Evolutionary conservation across 2,329 filamentous ascomycete genomes (phyloP), one percentile per base, ranked within the genome.

Genomic region (Colletotrichum camelliae): DNA sequence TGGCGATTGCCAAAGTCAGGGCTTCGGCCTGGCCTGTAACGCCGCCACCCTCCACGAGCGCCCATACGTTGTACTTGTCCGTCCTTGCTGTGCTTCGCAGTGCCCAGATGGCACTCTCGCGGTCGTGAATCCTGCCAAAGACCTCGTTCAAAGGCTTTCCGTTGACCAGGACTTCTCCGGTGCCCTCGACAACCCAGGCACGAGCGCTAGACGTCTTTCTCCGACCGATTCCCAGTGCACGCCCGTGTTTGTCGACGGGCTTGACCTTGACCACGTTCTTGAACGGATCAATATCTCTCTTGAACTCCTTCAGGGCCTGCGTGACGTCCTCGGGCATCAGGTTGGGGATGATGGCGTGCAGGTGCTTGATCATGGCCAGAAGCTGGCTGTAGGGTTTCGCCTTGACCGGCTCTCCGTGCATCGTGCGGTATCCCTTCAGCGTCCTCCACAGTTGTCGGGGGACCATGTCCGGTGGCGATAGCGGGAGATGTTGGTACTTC

Each of bases 1-100:
- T 97, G 72, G 94, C 94, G 82, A 98, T 91, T 24, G 95, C 97
- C 86, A 99, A 86, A 57, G 96, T 97, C 81, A 98, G 91, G 39
- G 97, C 96, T 86, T 99, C 97, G 9, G 97, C 96, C 86, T 99
- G 97, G 4, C 97, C 97, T 66, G 97, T 99, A 64, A 94, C 94
- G 80, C 97, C 97, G 79, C 97, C 97, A 72, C 97, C 97, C 75
- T 91, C 89, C 4, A 96, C 95, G 66, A 94, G 86, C 69, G 93
- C 96, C 93, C 95, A 99, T 5, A 98, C 92, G 82, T 99, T 99
- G 89, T 99, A 99, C 85, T 98, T 98, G 88, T 98, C 96, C 78
- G 98, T 86, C 78, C 97, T 90, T 58, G 94, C 89, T 29, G 96
- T 97, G 66, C 92, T 90, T 81, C 96, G 95, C 81, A 99, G 86